These are phyloP conservation scores for Neofusicoccum sp. DNA, from an alignment of 2,329 filamentous ascomycete genomes.

Conservation along the genomic window DNA sequence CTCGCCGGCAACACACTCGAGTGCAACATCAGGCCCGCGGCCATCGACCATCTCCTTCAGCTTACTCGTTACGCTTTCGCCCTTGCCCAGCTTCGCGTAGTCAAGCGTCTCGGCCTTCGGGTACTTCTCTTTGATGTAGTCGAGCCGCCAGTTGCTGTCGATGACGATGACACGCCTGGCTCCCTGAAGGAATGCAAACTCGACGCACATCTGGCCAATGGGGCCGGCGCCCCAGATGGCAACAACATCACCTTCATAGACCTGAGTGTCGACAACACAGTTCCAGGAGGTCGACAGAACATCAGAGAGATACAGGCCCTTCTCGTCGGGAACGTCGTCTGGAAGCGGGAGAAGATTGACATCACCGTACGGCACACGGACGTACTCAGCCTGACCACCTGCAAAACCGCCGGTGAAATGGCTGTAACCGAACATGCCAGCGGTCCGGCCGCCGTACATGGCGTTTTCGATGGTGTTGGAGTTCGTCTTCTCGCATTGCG, in stretches of 20 bases:
- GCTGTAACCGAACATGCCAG: slow-evolving; percentile 60
- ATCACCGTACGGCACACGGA: slow-evolving; percentile 76
- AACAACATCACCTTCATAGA: slow-evolving; percentile 74
- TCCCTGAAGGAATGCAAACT: slow-evolving; percentile 67
- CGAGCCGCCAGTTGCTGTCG: slow-evolving; percentile 67
- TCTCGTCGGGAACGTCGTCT: slow-evolving; percentile 78
- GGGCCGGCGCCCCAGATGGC: slow-evolving; percentile 87
- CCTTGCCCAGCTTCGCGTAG: slow-evolving; percentile 62
- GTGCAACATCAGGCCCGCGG: slow-evolving; percentile 67
- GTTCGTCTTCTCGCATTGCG: slow-evolving; percentile 78
- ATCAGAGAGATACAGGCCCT: slow-evolving; percentile 76
- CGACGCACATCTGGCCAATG: slow-evolving; percentile 75
- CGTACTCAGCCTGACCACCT: slow-evolving; percentile 83
- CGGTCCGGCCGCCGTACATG: slow-evolving; percentile 76
- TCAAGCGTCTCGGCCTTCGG: slow-evolving; percentile 67
- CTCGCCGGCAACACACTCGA: slow-evolving; percentile 67
- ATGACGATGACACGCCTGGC: slow-evolving; percentile 76
- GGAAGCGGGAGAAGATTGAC: slow-evolving; percentile 80
- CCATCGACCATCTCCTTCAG: slow-evolving; percentile 72
- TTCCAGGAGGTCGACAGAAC: slow-evolving; percentile 79
- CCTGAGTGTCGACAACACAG: slow-evolving; percentile 76
- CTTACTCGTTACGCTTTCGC: slow-evolving; percentile 65
- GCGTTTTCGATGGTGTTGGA: slow-evolving; percentile 66
- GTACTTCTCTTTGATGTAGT: slow-evolving; percentile 64
- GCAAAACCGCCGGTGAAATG: slow-evolving; percentile 84